Evolutionary conservation across 306 rosid genomes (phyloP).

Genomic region (Erythrophleum fordii): DNA sequence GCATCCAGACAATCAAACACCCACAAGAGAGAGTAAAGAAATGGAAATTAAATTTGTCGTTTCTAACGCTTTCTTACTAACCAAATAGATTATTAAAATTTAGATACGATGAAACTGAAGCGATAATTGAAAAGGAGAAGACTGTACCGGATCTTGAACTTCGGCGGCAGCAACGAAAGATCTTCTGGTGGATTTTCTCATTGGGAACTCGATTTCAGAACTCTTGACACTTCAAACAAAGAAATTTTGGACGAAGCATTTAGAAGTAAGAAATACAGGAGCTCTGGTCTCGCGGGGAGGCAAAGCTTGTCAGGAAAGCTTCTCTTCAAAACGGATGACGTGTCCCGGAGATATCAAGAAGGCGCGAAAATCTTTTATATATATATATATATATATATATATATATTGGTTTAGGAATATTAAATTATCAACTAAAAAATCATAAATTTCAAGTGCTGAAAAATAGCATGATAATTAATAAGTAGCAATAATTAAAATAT

Average conservation of each 20-base stretch:
- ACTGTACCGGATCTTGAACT: slow-evolving; percentile 38
- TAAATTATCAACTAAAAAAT: too few species aligned
- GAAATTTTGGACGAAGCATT: not conserved
- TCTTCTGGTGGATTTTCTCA: slow-evolving; percentile 48
- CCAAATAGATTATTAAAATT: not conserved
- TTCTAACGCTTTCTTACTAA: not conserved
- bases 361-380: slow-evolving; percentile 7
- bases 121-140: not conserved
- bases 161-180: slow-evolving; percentile 36
- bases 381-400: too few species aligned
- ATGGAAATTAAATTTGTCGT: not conserved
- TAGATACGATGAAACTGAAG: not conserved
- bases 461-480: too few species aligned
- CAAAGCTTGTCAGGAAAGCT: slow-evolving; percentile 25
- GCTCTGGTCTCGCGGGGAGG: not conserved
- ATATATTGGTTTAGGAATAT: too few species aligned
- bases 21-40: not conserved
- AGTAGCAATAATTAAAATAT: too few species aligned
- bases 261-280: not conserved
- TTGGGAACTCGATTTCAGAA: not conserved
- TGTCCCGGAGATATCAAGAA: not conserved
- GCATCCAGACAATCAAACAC: not conserved
- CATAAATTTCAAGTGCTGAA: too few species aligned
- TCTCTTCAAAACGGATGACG: slow-evolving; percentile 3
- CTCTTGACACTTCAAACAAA: not conserved